These are phyloP conservation scores for Neurospora sp. DNA, from an alignment of 495 filamentous ascomycete species.

Conservation along the genomic window DNA sequence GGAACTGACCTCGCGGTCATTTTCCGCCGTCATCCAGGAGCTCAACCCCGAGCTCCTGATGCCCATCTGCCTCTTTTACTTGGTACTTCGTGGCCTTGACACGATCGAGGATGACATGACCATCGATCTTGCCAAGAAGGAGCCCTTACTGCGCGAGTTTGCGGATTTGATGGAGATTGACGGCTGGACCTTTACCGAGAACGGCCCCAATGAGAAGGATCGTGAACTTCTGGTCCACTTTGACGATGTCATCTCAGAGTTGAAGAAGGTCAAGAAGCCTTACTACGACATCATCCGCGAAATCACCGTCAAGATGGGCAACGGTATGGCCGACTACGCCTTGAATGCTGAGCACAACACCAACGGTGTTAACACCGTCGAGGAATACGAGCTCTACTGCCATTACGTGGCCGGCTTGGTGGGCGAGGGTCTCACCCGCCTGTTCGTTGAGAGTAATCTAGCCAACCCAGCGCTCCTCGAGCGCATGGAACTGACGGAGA, in stretches of 20 bases:
- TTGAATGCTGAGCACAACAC: slow-evolving; percentile 68
- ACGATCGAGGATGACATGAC: slow-evolving; percentile 99
- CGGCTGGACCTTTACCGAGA: slow-evolving; percentile 82
- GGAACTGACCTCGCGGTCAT: slow-evolving; percentile 83
- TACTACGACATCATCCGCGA: slow-evolving; percentile 88
- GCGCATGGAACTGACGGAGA: slow-evolving; percentile 72
- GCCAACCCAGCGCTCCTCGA: slow-evolving; percentile 78
- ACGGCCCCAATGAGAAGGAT: slow-evolving; percentile 89
- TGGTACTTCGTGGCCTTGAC: slow-evolving; percentile 81
- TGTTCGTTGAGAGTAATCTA: slow-evolving; percentile 82
- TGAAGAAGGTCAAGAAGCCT: slow-evolving; percentile 75
- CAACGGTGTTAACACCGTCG: slow-evolving; percentile 70
- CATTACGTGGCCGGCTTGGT: slow-evolving; percentile 97
- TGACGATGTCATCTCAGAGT: slow-evolving; percentile 73
- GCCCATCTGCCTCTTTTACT: slow-evolving; percentile 87
- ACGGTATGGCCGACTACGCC: slow-evolving; percentile 95
- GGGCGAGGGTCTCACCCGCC: slow-evolving; percentile 80
- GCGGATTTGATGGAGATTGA: slow-evolving; percentile 64
- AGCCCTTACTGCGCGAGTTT: slow-evolving; percentile 77
- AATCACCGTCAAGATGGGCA: slow-evolving; percentile 90
- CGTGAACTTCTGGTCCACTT: slow-evolving; percentile 86
- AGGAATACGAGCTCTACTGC: slow-evolving; percentile 92
- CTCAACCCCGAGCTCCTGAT: slow-evolving; percentile 87
- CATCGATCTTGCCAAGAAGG: slow-evolving; percentile 67
- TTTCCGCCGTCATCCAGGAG: slow-evolving; percentile 88